A percentile compares a stretch with the other conserved stretches of the same genome.
Evolutionary conservation across 768 basidiomycete species (phyloP).

Genomic region (Boletellus emodensis): DNA sequence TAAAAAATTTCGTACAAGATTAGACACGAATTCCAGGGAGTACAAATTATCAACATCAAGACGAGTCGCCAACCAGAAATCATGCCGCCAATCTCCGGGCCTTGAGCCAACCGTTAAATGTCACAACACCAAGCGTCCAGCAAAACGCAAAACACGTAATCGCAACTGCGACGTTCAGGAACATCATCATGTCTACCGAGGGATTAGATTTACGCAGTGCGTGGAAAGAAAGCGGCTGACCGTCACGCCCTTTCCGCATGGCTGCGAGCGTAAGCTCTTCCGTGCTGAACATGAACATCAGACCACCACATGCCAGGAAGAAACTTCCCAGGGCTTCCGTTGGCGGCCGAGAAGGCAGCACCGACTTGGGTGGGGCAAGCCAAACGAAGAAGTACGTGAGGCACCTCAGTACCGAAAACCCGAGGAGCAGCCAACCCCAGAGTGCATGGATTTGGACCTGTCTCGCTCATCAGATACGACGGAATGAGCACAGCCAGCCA

Average conservation of each 20-base stretch:
- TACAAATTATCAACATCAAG: not conserved
- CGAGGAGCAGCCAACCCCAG: slow-evolving; percentile 86
- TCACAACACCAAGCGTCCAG: slow-evolving; percentile 74
- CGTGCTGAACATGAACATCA: slow-evolving; percentile 85
- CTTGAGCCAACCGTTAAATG: slow-evolving; percentile 80
- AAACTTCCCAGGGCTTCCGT: slow-evolving; percentile 89
- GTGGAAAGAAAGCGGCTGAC: slow-evolving; percentile 34
- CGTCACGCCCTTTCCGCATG: slow-evolving; percentile 87
- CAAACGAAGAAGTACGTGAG: slow-evolving; percentile 94
- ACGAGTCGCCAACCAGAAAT: not conserved
- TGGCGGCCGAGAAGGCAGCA: slow-evolving; percentile 89
- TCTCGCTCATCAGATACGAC: slow-evolving; percentile 4
- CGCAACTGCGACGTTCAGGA: slow-evolving; percentile 79
- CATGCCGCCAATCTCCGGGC: slow-evolving; percentile 32
- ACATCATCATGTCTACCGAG: slow-evolving; percentile 78
- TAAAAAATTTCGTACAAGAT: not conserved
- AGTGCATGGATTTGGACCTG: slow-evolving; percentile 85
- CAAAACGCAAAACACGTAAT: slow-evolving; percentile 83
- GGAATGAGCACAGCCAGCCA: not conserved
- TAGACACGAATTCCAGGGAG: not conserved
- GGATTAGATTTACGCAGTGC: not conserved
- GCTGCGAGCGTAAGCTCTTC: slow-evolving; percentile 89
- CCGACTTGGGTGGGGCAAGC: slow-evolving; percentile 76
- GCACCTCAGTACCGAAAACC: slow-evolving; percentile 74
- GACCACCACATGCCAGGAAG: slow-evolving; percentile 81